Base-by-base conservation (phyloP, 106 monocot species). In the Dendrobium nobile region DNA sequence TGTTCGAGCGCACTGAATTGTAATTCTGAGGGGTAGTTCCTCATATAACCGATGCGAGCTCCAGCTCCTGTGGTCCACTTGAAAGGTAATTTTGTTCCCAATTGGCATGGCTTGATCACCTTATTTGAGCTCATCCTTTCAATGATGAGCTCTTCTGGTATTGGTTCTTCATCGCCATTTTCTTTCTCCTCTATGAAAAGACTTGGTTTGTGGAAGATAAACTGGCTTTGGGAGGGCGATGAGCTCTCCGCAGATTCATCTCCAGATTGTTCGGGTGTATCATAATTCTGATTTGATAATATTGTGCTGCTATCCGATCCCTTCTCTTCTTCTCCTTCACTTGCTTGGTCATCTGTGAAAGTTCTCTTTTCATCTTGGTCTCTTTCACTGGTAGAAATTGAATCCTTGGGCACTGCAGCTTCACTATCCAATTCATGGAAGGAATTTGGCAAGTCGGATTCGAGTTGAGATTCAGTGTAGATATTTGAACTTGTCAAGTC, bases 51-150 rank as follows among this genome's bases (percentile, higher is more conserved):
- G 27, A 96, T 96, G 40, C 96, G 84, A 73, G 96, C 91, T 7
- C 96, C 96, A 7, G 90, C 90, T 2, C 91, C 96, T 0, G 91
- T 92, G 4, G 87, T 91, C 96, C 96, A 96, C 80, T 83, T 91
- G 73, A 78, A 84, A 20, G 93, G 84, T 16, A 92, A 48, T 56
- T 90, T 89, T 48, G 87, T 90, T 28, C 90, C 91, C 67, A 96
- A 41, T 72, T 96, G 96, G 82, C 73, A 84, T 6, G 88, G 85
- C 24, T 87, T 79, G 56, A 82, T 64, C 22, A 82, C 85, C 78
- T 92, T 96, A 78, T 80, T 96, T 2, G 90, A 90, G 37, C 85
- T 90, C 44, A 92, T 93, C 81, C 93, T 87, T 11, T 54, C 56
- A 20, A 90, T 81, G 43, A 96, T 93, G 67, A 83, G 47, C 77